Evolutionary conservation across 2,329 filamentous ascomycete species (phyloP), one percentile per base, ranked within the genome.

Genomic region (Calonectria hawksworthii): DNA sequence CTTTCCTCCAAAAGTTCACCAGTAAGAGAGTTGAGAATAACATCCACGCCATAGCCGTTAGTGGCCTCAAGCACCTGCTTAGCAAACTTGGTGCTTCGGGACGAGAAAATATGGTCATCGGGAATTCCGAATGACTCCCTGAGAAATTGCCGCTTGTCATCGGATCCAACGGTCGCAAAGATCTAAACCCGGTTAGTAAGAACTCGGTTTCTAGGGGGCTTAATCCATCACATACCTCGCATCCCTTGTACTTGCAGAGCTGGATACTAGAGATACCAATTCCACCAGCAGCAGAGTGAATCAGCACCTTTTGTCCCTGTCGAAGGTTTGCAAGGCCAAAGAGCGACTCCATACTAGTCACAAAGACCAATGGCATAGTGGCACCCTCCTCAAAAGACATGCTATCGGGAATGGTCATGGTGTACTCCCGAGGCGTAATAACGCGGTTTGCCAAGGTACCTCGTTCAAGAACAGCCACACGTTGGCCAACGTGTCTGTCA

Each of bases 331-430:
- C 70, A 50, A 72, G 51, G 6, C 59, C 61, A 47, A 67, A 72
- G 14, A 78, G 73, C n/a, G 69, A 74, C 64, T 78, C 74, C 52
- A 83, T 80, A 2, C 83, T 85, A 0, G 86, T 87, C 14, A 73
- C 65, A 64, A 77, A 86, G 3, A 82, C 81, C 9, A 83, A 73
- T 0, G 85, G 84, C 28, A 87, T 76, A 0, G 84, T 82, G 4
- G 84, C 84, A 1, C 82, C 86, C 5, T 82, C 80, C 18, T 81
- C 82, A 23, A 85, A 86, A 3, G 73, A 74, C 79, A 88, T 81
- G 32, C 67, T 65, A 10, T 82, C 81, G 0, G 86, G 85, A 11
- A 89, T 72, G 5, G 63, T 59, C 59, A 65, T 65, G 18, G 63
- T 67, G 30, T 67, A 59, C 13, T 67, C 70, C 7, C 59, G 59